Evolutionary conservation across 148 eudicot genomes (phyloP).

Genomic region (Diospyros kaki): DNA sequence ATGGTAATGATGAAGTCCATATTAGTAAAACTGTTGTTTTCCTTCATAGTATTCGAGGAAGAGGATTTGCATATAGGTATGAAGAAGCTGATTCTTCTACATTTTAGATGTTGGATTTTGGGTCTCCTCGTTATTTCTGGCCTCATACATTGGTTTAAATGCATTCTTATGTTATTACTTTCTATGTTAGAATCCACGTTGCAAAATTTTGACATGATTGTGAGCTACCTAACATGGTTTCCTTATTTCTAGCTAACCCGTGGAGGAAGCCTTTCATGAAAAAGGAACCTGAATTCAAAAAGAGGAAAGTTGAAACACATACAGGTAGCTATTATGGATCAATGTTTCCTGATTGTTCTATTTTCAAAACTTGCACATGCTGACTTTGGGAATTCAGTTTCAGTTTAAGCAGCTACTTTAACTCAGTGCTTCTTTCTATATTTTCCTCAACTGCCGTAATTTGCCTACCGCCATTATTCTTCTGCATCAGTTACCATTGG

Average conservation of each 20-base stretch:
- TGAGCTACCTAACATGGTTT: slow-evolving; percentile 6
- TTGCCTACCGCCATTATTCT: slow-evolving; percentile 11
- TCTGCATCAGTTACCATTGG: slow-evolving; percentile 31
- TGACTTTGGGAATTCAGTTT: background rate
- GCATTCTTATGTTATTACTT: background rate
- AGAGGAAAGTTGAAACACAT: slow-evolving; percentile 56
- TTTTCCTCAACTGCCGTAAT: background rate
- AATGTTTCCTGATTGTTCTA: background rate
- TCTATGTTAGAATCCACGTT: background rate
- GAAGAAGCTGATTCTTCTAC: background rate
- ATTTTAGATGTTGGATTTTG: slow-evolving; percentile 1
- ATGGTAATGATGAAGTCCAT: too few species aligned
- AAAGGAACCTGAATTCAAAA: slow-evolving; percentile 72
- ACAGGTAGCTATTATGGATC: slow-evolving; percentile 52
- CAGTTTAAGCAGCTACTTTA: background rate
- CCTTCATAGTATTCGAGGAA: background rate
- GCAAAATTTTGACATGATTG: background rate
- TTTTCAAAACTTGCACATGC: background rate
- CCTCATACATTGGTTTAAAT: background rate
- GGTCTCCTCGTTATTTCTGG: background rate
- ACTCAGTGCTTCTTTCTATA: background rate
- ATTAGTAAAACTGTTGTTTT: background rate
- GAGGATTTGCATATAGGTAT: background rate
- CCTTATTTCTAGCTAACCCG: slow-evolving; percentile 41
- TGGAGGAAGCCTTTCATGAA: slow-evolving; percentile 57